Conservation (phyloP, 208 protist genomes). For the Novymonas esmeraldas region DNA sequence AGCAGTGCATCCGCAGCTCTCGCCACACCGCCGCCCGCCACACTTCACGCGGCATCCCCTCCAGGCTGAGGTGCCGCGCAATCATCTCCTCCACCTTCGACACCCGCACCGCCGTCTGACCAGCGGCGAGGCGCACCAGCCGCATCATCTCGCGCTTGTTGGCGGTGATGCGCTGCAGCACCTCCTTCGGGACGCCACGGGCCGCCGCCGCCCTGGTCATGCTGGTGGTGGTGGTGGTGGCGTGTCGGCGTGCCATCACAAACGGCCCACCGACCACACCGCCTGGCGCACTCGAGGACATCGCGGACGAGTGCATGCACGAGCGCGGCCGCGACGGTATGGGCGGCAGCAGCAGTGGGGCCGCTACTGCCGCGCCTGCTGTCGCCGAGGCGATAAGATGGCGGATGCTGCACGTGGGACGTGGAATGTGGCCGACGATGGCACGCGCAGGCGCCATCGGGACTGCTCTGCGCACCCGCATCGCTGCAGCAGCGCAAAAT, state of each 20-base stretch:
- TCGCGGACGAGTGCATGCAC: background rate
- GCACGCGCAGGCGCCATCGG: background rate
- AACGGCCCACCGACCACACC: no score
- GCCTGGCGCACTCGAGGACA: background rate
- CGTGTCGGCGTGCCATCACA: background rate
- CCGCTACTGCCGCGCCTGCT: no score
- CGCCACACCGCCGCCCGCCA: constrained; percentile 18
- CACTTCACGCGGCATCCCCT: background rate
- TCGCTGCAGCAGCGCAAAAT: background rate
- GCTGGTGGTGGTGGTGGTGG: background rate
- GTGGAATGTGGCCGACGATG: background rate
- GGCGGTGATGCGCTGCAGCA: constrained; percentile 14
- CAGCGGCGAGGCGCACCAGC: constrained; percentile 16
- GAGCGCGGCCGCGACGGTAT: no score
- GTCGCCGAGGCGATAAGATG: background rate
- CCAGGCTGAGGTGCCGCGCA: constrained; percentile 8
- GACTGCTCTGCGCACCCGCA: constrained; percentile 3
- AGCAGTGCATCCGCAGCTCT: constrained; percentile 20
- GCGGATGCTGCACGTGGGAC: background rate
- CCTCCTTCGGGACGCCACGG: background rate
- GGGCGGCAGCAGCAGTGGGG: background rate
- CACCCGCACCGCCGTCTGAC: constrained; percentile 5
- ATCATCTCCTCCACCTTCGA: constrained; percentile 13
- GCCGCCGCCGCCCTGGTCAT: background rate
- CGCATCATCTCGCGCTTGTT: constrained; percentile 13